Evolutionary conservation across 2,329 filamentous ascomycete species (phyloP), one percentile per base, ranked within the genome.

Genomic region (Tetracladium maxilliforme): DNA sequence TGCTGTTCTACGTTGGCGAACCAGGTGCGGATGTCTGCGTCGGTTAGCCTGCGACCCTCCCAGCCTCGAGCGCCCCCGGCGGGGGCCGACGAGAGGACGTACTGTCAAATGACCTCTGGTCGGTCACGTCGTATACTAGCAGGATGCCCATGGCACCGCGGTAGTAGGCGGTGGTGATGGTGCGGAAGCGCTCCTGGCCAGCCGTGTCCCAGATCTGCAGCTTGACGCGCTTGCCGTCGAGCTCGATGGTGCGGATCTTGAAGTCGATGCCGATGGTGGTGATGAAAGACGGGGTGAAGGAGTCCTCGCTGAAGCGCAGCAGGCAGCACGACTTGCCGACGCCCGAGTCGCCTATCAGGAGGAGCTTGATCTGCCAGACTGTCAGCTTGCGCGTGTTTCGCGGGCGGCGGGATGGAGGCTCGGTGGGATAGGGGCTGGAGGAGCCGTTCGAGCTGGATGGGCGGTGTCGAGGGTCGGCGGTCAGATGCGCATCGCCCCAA

Each of bases 171-270:
- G 87, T 95, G 34, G 90, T 98, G 64, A 98, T 98, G 46, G 90
- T 98, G 55, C 90, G 79, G 83, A 98, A 98, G 48, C 90, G 84
- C 63, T 98, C 90, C 63, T 98, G 90, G 42, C 90, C 90, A 39
- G 90, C 90, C 33, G 90, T 98, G 58, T 98, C 90, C 90, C 90
- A 98, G 54, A 98, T 98, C 62, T 98, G 90, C 42, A 98, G 71
- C 68, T 98, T 98, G 53, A 98, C 90, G 12, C 90, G 95, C 77
- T 98, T 98, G 60, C 86, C 86, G 60, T 98, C 90, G 47, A 95
- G 78, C 59, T 98, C 90, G 61, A 95, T 95, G 38, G 90, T 98
- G 55, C 90, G 78, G 66, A 98, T 98, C 92, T 98, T 98, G 66
- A 98, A 98, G 61, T 98, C 90, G 62, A 98, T 95, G 41, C 90